Base-by-base conservation (phyloP, 768 basidiomycete genomes). In the Phlegmacium glaucopus region DNA sequence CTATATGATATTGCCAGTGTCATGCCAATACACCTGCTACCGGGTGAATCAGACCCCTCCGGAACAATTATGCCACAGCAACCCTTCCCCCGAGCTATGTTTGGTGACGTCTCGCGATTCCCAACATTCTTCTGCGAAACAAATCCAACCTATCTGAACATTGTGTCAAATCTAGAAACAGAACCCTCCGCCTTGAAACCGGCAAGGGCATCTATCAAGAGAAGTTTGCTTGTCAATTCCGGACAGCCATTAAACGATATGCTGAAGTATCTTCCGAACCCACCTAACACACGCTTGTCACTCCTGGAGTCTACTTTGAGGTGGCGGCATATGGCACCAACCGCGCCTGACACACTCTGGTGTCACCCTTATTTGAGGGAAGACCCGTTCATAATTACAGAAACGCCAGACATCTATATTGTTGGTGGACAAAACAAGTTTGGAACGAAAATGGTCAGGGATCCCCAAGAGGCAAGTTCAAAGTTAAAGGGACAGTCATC, bases 321-420 rank as follows among this genome's bases (percentile, higher is more conserved):
- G 56, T 99, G 95, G 96, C 74, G 94, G 48, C 95, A 98, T 69
- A 82, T 96, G 64, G 94, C 96, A n/a, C 96, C 96, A 4, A 98
- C 96, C 7, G 95, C 95, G 18, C 96, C 96, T 22, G 96, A 99
- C 66, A 99, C 96, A 1, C 76, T 99, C 4, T 97, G 94, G 94
- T 97, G 96, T 58, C 94, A 97, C 64, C 96, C 96, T 13, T 98
- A 87, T 70, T 80, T 87, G 42, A 74, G 80, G 25, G 70, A 73
- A 13, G 96, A 99, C 61, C 96, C 96, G 0, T 99, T 99, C 68
- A 74, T 96, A 47, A 75, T 99, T 27, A 57, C 70, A n/a, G 77
- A 85, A 60, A 86, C 91, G 8, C 96, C 96, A 12, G 83, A 96
- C 61, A 66, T 98, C 25, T 98, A 97, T 64, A 74, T 94, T 54